Conservation (phyloP, 768 basidiomycete species). For the Calocybe indica region DNA sequence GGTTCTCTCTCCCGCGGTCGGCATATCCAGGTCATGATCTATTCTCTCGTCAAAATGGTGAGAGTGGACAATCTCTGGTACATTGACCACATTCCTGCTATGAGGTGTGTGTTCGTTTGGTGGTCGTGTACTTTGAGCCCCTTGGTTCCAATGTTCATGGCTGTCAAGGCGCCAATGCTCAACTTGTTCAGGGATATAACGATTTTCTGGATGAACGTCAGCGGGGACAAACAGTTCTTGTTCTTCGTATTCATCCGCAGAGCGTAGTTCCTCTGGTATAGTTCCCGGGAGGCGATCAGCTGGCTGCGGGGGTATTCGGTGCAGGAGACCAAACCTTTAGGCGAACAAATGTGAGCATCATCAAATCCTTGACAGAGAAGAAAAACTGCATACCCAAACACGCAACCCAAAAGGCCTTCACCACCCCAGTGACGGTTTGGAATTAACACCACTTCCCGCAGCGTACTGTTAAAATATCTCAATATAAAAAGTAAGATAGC, state of each 20-base stretch:
- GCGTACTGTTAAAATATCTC: constrained; percentile 47
- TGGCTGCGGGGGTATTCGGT: constrained; percentile 83
- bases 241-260: constrained; percentile 50
- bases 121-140: constrained; percentile 15
- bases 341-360: constrained; percentile 4
- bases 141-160: constrained; percentile 23
- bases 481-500: constrained; percentile 1
- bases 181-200: constrained; percentile 18
- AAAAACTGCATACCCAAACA: constrained; percentile 71
- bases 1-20: not conserved
- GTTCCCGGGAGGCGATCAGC: constrained; percentile 50
- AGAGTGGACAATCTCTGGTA: constrained; percentile 8
- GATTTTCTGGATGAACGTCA: constrained; percentile 33
- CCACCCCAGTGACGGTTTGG: constrained; percentile 98
- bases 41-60: constrained; percentile 7
- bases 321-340: constrained; percentile 79
- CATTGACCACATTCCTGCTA: not conserved
- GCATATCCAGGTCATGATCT: not conserved
- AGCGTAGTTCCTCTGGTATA: constrained; percentile 50
- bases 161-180: constrained; percentile 25
- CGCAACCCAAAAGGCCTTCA: constrained; percentile 90
- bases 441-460: constrained; percentile 89
- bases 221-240: constrained; percentile 73
- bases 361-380: constrained; percentile 1
- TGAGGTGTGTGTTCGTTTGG: constrained; percentile 7